A percentile compares a stretch with the other conserved stretches of the same genome.
These are phyloP conservation scores for Taiozyma sp. DNA, from an alignment of 1,139 yeast genomes.

Conservation along the genomic window DNA sequence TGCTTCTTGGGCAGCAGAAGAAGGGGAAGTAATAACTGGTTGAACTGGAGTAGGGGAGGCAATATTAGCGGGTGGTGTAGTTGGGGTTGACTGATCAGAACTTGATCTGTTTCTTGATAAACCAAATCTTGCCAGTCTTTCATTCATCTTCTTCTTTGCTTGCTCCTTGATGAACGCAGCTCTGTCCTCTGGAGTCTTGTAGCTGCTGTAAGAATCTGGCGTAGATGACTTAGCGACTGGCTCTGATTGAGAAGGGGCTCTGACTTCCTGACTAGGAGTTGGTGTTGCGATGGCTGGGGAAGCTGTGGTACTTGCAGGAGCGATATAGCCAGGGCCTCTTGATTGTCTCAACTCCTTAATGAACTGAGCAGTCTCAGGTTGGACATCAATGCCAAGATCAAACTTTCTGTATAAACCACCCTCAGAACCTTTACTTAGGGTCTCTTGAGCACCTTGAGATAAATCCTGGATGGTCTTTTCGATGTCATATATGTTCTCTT, in stretches of 20 bases:
- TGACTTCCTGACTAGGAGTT: neutral
- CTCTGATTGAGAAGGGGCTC: neutral
- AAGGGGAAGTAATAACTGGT: conserved; percentile 1
- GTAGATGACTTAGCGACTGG: conserved; percentile 15
- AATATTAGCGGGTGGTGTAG: conserved; percentile 21
- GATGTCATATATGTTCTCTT: conserved; percentile 28
- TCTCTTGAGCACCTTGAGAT: conserved; percentile 25
- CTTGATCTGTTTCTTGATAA: conserved; percentile 29
- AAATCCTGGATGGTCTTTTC: conserved; percentile 32
- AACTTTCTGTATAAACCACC: conserved; percentile 26
- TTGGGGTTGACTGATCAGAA: conserved; percentile 16
- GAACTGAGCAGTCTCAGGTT: conserved; percentile 41
- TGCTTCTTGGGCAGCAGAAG: conserved; percentile 11
- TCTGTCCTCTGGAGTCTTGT: conserved; percentile 52
- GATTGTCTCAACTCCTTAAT: conserved; percentile 48
- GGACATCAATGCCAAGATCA: conserved; percentile 35
- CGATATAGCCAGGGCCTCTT: conserved; percentile 8
- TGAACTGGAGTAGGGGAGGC: conserved; percentile 9
- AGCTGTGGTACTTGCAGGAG: neutral
- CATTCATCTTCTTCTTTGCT: conserved; percentile 90
- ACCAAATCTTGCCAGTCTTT: conserved; percentile 83
- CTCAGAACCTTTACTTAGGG: conserved; percentile 27
- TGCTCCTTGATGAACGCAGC: conserved; percentile 86
- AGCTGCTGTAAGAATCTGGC: conserved; percentile 18
- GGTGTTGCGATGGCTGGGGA: neutral